Conservation (phyloP, 352 stramenopile species). For the Globisporangium perplexum region DNA sequence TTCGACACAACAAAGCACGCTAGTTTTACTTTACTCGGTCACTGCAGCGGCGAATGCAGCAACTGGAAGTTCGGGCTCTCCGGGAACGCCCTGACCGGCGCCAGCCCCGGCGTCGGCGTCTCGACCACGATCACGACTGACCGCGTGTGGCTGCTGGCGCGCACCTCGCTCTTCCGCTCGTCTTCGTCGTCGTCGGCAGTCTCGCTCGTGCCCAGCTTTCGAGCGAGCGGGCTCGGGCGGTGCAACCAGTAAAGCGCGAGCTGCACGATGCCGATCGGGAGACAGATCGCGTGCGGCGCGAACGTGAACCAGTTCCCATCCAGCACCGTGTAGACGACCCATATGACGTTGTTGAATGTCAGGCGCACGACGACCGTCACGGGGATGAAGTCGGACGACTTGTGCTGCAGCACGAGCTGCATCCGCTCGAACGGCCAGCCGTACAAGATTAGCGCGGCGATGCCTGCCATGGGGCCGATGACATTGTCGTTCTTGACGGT, state of each 20-base stretch:
- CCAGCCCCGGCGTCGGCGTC: background rate
- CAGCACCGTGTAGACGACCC: constrained; percentile 8
- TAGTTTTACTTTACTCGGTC: no score
- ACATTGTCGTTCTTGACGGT: background rate
- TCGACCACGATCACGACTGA: background rate
- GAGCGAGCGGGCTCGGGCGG: background rate
- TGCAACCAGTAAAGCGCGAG: background rate
- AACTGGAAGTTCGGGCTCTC: background rate
- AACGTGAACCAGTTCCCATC: constrained; percentile 10
- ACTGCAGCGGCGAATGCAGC: constrained; percentile 1
- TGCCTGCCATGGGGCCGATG: background rate
- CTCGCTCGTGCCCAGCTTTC: background rate
- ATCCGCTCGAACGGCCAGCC: constrained; percentile 31
- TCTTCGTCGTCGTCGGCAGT: background rate
- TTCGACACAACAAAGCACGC: no score
- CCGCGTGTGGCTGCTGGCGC: background rate
- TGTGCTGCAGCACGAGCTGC: constrained; percentile 28
- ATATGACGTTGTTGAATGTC: constrained; percentile 32
- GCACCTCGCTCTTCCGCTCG: background rate
- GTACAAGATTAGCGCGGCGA: constrained; percentile 16
- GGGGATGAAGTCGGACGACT: constrained; percentile 40
- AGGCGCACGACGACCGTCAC: constrained; percentile 29
- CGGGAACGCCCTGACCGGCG: background rate
- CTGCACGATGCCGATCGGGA: background rate
- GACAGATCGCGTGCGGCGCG: constrained; percentile 16